phyloP scores from a whole-genome alignment of 768 basidiomycete species.

The Leucocoprinus leucothites region DNA sequence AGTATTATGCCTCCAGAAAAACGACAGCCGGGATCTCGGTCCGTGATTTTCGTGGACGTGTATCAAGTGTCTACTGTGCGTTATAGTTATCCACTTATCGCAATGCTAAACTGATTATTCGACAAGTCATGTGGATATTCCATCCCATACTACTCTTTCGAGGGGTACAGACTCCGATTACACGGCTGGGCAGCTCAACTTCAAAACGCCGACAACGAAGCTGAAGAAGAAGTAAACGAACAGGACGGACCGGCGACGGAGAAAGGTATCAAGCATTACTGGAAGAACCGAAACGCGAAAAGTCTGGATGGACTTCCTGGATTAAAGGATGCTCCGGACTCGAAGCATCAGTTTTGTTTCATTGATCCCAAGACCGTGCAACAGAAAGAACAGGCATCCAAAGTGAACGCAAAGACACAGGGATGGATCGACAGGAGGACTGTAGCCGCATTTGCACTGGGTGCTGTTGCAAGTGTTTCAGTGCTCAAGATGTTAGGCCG shows the following conservation, averaged over 20 bases:
- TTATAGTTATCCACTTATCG: not conserved
- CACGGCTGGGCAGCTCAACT: conserved; percentile 31
- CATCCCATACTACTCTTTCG: conserved; percentile 52
- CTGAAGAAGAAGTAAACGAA: conserved; percentile 11
- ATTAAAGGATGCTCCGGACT: conserved; percentile 25
- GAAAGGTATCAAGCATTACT: conserved; percentile 48
- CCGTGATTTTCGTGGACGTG: conserved; percentile 53
- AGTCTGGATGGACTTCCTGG: conserved; percentile 55
- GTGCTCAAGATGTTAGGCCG: not conserved
- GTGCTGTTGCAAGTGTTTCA: not conserved
- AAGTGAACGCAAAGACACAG: not conserved
- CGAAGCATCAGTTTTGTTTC: not conserved
- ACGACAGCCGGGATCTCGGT: conserved; percentile 51
- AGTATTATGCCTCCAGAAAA: conserved; percentile 37
- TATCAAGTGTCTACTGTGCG: conserved; percentile 43
- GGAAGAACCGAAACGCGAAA: conserved; percentile 39
- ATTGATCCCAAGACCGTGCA: conserved; percentile 5
- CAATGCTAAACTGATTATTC: not conserved
- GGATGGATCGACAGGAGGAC: not conserved
- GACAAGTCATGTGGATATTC: conserved; percentile 57
- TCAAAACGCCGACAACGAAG: conserved; percentile 34
- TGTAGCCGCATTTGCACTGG: not conserved
- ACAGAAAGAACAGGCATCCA: not conserved
- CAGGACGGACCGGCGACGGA: conserved; percentile 18
- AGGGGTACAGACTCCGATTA: conserved; percentile 45